These are phyloP conservation scores for Exserohilum rostratum DNA, from an alignment of 2,329 filamentous ascomycete species.

Conservation along the genomic window DNA sequence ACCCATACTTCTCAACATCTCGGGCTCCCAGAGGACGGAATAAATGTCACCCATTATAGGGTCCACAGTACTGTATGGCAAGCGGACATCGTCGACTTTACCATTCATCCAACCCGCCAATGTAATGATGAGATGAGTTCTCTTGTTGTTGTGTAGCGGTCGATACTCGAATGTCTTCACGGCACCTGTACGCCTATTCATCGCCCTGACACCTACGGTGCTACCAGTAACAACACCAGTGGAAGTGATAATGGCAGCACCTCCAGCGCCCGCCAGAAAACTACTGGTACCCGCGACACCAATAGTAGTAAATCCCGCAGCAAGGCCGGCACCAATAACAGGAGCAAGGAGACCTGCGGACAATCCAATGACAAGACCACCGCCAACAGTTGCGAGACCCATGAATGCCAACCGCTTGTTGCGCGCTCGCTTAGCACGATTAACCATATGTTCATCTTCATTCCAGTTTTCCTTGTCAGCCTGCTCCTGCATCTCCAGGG, in stretches of 20 bases:
- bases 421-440: slow-evolving; percentile 77
- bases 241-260: slow-evolving; percentile 92
- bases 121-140: slow-evolving; percentile 93
- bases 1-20: slow-evolving; percentile 97
- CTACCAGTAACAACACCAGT: slow-evolving; percentile 84
- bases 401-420: slow-evolving; percentile 91
- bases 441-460: slow-evolving; percentile 91
- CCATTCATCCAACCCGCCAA: slow-evolving; percentile 98
- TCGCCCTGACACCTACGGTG: slow-evolving; percentile 83
- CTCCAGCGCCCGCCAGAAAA: slow-evolving; percentile 89
- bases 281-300: slow-evolving; percentile 86
- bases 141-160: slow-evolving; percentile 96
- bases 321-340: slow-evolving; percentile 90
- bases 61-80: slow-evolving; percentile 95
- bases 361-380: slow-evolving; percentile 91
- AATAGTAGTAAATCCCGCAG: slow-evolving; percentile 93
- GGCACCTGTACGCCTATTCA: slow-evolving; percentile 84
- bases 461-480: slow-evolving; percentile 98
- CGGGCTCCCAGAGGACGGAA: slow-evolving; percentile 95
- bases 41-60: slow-evolving; percentile 98
- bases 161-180: slow-evolving; percentile 98
- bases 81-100: slow-evolving; percentile 92
- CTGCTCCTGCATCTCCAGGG: slow-evolving; percentile 95
- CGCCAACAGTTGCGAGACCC: slow-evolving; percentile 94
- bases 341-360: slow-evolving; percentile 91